Conservation (phyloP, 1,139 yeast genomes). For the Kurtzmaniella quercitrusa region DNA sequence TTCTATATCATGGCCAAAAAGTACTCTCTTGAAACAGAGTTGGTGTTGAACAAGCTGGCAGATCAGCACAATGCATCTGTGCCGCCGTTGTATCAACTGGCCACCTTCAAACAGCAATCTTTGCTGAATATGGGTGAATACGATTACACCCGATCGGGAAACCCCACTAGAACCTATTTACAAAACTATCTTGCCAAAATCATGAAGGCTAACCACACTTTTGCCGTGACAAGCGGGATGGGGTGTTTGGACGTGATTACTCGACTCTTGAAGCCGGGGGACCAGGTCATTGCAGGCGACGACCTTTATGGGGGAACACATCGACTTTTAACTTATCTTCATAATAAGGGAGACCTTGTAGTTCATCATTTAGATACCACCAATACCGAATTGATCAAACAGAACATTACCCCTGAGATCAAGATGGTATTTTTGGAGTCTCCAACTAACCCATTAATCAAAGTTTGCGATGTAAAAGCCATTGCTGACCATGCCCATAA, state of each 20-base stretch:
- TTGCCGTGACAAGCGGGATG: slow-evolving; percentile 90
- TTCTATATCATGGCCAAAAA: slow-evolving; percentile 15
- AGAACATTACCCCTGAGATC: slow-evolving; percentile 50
- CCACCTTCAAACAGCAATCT: slow-evolving; percentile 84
- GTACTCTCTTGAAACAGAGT: slow-evolving; percentile 63
- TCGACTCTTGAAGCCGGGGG: slow-evolving; percentile 68
- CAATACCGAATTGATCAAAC: slow-evolving; percentile 52
- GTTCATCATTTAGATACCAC: slow-evolving; percentile 85
- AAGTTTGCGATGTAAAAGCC: slow-evolving; percentile 72
- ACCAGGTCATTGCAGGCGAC: slow-evolving; percentile 87
- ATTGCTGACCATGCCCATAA: slow-evolving; percentile 65
- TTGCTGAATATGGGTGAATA: slow-evolving; percentile 76
- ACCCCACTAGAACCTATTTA: slow-evolving; percentile 80
- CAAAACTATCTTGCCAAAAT: slow-evolving; percentile 75
- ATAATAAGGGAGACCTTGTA: slow-evolving; percentile 60
- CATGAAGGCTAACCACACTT: slow-evolving; percentile 69
- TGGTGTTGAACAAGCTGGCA: slow-evolving; percentile 59
- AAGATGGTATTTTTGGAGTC: slow-evolving; percentile 79
- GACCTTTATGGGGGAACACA: slow-evolving; percentile 93
- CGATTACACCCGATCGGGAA: slow-evolving; percentile 93
- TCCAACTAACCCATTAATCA: slow-evolving; percentile 89
- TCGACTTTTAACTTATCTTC: slow-evolving; percentile 71
- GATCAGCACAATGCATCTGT: slow-evolving; percentile 82
- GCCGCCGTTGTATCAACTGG: slow-evolving; percentile 87
- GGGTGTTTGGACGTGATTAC: slow-evolving; percentile 84